Conservation (phyloP, 805 yeast genomes). For the Danielozyma ontarioensis region DNA sequence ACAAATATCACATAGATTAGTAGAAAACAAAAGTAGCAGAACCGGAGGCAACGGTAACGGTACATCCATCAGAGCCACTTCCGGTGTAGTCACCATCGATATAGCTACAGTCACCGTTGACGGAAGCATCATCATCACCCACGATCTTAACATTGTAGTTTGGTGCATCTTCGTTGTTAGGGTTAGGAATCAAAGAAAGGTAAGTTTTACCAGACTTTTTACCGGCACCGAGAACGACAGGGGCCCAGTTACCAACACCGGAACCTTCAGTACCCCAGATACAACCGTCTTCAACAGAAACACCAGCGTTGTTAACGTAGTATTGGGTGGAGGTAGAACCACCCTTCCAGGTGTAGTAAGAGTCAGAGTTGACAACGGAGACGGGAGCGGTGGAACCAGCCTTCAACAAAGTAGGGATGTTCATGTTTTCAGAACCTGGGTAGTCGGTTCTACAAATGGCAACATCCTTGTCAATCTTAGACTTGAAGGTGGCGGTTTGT, state of each 20-base stretch:
- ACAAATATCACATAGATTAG: constrained; percentile 14
- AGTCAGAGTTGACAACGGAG: constrained; percentile 72
- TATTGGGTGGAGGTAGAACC: constrained; percentile 87
- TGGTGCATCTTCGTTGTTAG: constrained; percentile 68
- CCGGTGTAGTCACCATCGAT: constrained; percentile 73
- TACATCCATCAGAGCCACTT: constrained; percentile 80
- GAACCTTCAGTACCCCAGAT: constrained; percentile 82
- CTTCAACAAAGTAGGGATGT: constrained; percentile 76
- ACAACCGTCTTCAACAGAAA: constrained; percentile 85
- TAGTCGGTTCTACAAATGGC: constrained; percentile 97
- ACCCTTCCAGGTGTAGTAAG: constrained; percentile 81
- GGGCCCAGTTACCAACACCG: constrained; percentile 97
- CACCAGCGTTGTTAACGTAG: constrained; percentile 97
- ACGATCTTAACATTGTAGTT: constrained; percentile 62
- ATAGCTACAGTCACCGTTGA: constrained; percentile 73
- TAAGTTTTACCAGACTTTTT: constrained; percentile 62
- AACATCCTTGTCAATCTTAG: constrained; percentile 58
- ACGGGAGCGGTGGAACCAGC: constrained; percentile 64
- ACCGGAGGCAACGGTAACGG: constrained; percentile 84
- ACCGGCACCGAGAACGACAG: constrained; percentile 92
- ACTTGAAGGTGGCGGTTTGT: constrained; percentile 62
- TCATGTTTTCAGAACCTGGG: constrained; percentile 99
- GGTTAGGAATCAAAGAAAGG: constrained; percentile 91
- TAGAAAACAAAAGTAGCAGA: constrained; percentile 80
- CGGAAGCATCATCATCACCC: constrained; percentile 57